Conservation (phyloP, 2,329 filamentous ascomycete species). For the Emmonsiellopsis sp. region DNA sequence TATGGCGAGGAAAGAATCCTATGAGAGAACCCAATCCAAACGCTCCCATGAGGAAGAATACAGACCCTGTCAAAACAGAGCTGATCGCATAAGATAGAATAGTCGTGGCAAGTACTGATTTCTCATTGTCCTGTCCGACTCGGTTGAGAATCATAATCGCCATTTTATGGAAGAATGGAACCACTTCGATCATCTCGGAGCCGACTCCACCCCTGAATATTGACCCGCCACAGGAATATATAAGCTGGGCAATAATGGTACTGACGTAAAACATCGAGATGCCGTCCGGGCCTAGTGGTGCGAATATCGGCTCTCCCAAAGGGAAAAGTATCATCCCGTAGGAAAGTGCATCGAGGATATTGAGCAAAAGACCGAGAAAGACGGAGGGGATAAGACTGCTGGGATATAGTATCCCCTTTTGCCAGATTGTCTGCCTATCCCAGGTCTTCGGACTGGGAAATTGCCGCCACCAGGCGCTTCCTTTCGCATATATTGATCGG, state of each 20-base stretch:
- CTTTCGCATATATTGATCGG: not conserved
- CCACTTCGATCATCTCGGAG: slow-evolving; percentile 96
- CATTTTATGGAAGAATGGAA: slow-evolving; percentile 99
- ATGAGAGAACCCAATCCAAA: slow-evolving; percentile 86
- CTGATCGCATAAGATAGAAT: slow-evolving; percentile 86
- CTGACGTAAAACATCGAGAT: slow-evolving; percentile 99
- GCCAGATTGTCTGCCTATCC: slow-evolving; percentile 57
- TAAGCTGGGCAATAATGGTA: slow-evolving; percentile 86
- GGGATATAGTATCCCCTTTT: slow-evolving; percentile 56
- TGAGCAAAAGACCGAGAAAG: slow-evolving; percentile 76
- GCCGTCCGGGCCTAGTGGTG: slow-evolving; percentile 76
- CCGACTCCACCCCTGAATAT: slow-evolving; percentile 86
- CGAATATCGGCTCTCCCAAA: slow-evolving; percentile 75
- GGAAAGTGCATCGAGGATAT: slow-evolving; percentile 87
- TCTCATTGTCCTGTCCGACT: slow-evolving; percentile 70
- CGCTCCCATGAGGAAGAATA: slow-evolving; percentile 84
- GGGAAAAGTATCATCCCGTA: slow-evolving; percentile 97
- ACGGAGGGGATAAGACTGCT: slow-evolving; percentile 71
- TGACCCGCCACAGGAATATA: slow-evolving; percentile 75
- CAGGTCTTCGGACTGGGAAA: slow-evolving; percentile 59
- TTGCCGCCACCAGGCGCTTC: slow-evolving; percentile 18
- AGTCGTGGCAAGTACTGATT: slow-evolving; percentile 85
- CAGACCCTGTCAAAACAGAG: slow-evolving; percentile 78
- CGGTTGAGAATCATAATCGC: slow-evolving; percentile 71
- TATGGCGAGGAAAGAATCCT: slow-evolving; percentile 93